Evolutionary conservation across 345 rosid genomes (phyloP).

Genomic region (Sapria himalayana): DNA sequence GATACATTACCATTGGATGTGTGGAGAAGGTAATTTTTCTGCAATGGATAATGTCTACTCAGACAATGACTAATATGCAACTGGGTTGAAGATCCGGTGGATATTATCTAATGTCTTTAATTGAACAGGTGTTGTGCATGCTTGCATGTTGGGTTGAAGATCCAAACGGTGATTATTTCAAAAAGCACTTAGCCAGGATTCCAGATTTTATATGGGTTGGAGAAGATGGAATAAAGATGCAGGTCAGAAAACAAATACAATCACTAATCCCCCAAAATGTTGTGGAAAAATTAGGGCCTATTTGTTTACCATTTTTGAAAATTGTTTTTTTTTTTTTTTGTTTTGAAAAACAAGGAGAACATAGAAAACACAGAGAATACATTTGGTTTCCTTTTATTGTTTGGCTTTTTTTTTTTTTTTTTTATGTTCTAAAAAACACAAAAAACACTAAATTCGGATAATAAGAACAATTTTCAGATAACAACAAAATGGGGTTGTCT

Average conservation of each 20-base stretch:
- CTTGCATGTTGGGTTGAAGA: conserved; percentile 61
- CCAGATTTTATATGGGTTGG: conserved; percentile 41
- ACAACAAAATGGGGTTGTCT: no score
- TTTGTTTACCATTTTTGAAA: no score
- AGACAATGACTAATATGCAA: no score
- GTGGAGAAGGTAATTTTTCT: conserved; percentile 45
- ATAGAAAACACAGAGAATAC: no score
- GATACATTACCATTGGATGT: conserved; percentile 44
- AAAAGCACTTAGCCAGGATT: conserved; percentile 35
- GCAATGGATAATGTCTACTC: no score
- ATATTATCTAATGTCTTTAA: no score
- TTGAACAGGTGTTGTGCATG: conserved; percentile 23
- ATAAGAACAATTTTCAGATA: no score
- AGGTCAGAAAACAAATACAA: conserved; percentile 9
- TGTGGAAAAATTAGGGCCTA: no score
- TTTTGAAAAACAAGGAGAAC: not conserved
- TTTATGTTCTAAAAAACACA: not conserved
- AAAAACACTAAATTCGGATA: not conserved
- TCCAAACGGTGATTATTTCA: conserved; percentile 27
- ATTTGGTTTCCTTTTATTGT: no score
- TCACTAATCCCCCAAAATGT: no score
- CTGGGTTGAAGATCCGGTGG: no score
- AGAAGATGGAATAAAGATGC: conserved; percentile 57
- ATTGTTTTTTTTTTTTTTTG: not conserved
- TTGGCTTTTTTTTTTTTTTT: not conserved